Base-by-base conservation (phyloP, 1,284 basidiomycete species). In the Mycosarcoma maydis region DNA sequence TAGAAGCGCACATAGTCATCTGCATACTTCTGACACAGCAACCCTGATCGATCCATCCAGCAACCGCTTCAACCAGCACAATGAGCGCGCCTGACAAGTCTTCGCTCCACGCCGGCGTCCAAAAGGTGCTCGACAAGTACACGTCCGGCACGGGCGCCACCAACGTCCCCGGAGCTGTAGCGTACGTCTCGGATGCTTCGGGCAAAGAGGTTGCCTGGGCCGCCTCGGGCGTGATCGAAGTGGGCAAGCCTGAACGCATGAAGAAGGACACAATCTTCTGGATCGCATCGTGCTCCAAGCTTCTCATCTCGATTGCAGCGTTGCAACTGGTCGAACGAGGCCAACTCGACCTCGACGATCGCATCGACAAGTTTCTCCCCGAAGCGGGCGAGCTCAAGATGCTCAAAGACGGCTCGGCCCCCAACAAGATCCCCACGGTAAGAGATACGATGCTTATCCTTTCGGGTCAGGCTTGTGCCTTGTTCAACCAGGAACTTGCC, bases 281-380 rank as follows among this genome's bases (percentile, higher is more conserved):
- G 68, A 73, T 80, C 17, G 72, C 61, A 27, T 73, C 70, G 33
- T 72, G 62, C 57, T 81, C 80, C 30, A 82, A 82, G 72, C 59
- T 80, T 27, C 60, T 81, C 48, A 81, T 79, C 14, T 61, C 72
- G 17, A 73, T 81, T 14, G 67, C 81, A n/a, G 51, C 46, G 19
- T 66, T 82, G 42, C 80, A 80, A 57, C 61, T 80, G 6, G 69
- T 73, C 3, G 81, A 82, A 40, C 58, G 55, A 8, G 79, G 77
- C 13, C 48, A 74, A 36, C 43, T 81, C 24, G 42, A 60, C 19
- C 50, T 80, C 16, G 72, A 82, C 45, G 72, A 73, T 38, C 65
- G 70, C 3, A 60, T 46, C 20, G 56, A 49, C 26, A 59, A 65
- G 42, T 65, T 71, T 38, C 49, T 76, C 13, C 78, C 80, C n/a